Conservation (phyloP, 306 rosid species). For the Rosa persica region DNA sequence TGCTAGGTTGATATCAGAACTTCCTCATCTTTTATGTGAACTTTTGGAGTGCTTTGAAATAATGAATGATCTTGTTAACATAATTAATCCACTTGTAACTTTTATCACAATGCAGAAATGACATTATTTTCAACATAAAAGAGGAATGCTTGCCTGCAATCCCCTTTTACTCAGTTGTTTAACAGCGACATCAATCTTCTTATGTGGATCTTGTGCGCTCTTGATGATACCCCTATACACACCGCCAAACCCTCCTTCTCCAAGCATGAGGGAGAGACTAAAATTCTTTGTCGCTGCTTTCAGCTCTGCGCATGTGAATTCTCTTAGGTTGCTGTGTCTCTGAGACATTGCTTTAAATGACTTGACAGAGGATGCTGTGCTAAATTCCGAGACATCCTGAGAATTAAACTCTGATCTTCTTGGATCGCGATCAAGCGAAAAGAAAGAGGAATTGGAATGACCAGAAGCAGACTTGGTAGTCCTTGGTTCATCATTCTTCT, state of each 20-base stretch:
- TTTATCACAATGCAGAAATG: background rate
- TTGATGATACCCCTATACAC: constrained; percentile 47
- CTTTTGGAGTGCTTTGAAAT: background rate
- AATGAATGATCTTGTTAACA: background rate
- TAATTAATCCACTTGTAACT: background rate
- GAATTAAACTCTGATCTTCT: constrained; percentile 46
- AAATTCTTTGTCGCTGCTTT: constrained; percentile 59
- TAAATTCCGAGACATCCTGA: constrained; percentile 47
- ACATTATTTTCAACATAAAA: background rate
- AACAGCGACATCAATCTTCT: constrained; percentile 52
- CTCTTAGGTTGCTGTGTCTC: constrained; percentile 47
- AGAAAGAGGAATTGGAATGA: constrained; percentile 33
- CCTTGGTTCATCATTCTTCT: constrained; percentile 35
- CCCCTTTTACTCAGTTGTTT: constrained; percentile 66
- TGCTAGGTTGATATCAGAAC: background rate
- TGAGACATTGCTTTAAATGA: constrained; percentile 55
- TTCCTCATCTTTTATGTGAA: background rate
- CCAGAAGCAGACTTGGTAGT: constrained; percentile 34
- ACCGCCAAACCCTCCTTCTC: constrained; percentile 67
- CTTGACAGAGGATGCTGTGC: constrained; percentile 44
- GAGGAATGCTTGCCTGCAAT: constrained; percentile 52
- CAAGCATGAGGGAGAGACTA: constrained; percentile 54
- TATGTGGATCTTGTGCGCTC: constrained; percentile 34
- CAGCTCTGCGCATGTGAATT: constrained; percentile 54
- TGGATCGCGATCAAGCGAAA: constrained; percentile 41